A percentile compares a stretch with the other conserved stretches of the same genome.
These are phyloP conservation scores for Torulaspora pretoriensis DNA, from an alignment of 1,139 yeast genomes.

Conservation along the genomic window DNA sequence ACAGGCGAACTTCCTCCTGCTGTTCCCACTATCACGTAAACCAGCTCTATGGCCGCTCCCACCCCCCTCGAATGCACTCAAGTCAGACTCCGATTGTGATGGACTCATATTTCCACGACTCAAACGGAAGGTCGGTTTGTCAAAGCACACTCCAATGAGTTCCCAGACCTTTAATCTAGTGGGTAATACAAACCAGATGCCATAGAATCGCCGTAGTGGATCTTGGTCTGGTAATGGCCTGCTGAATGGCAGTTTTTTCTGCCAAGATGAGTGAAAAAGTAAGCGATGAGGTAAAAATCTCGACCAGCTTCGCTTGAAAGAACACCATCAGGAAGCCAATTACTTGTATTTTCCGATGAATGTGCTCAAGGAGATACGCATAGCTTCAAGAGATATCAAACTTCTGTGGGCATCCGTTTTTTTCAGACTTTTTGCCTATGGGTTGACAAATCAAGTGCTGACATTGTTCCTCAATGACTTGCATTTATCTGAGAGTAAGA, in stretches of 20 bases:
- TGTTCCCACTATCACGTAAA: slow-evolving; percentile 2
- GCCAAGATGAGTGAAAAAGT: slow-evolving; percentile 3
- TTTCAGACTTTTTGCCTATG: slow-evolving; percentile 71
- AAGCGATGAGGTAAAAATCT: not conserved
- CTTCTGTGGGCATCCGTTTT: slow-evolving; percentile 69
- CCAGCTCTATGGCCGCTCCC: slow-evolving; percentile 3
- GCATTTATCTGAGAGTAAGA: slow-evolving; percentile 51
- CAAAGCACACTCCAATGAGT: slow-evolving; percentile 1
- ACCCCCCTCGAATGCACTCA: slow-evolving; percentile 11
- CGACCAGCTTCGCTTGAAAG: no score
- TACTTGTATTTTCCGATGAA: slow-evolving; percentile 5
- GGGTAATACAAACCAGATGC: not conserved
- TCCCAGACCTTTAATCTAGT: not conserved
- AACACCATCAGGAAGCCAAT: not conserved
- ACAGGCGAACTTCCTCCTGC: slow-evolving; percentile 71
- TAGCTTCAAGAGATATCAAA: slow-evolving; percentile 49
- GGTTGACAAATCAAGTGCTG: slow-evolving; percentile 75
- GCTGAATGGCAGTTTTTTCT: not conserved
- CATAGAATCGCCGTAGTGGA: slow-evolving; percentile 1
- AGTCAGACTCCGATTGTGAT: slow-evolving; percentile 16
- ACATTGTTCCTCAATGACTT: slow-evolving; percentile 62
- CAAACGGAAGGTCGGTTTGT: not conserved
- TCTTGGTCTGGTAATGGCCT: not conserved
- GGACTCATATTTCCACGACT: slow-evolving; percentile 8
- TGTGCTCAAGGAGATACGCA: slow-evolving; percentile 21